Evolutionary conservation across 257 asterid genomes (phyloP).

Genomic region (Nicotiana tomentosiformis): DNA sequence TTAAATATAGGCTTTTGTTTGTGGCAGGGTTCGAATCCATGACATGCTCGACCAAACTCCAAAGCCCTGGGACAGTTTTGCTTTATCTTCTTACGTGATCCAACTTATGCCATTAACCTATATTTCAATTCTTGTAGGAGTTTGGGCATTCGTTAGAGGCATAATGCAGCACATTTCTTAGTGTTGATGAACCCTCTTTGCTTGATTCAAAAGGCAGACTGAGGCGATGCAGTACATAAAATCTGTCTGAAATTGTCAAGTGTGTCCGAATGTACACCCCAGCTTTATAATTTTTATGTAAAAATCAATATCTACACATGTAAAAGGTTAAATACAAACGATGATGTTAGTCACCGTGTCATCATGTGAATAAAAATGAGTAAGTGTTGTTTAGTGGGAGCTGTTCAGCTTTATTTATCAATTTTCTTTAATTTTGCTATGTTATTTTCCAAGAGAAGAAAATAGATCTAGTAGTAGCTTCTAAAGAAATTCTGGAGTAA

Average conservation of each 20-base stretch:
- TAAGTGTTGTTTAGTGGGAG: neutral
- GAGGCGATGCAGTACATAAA: neutral
- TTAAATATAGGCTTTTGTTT: neutral
- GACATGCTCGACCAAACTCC: neutral
- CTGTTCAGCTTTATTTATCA: neutral
- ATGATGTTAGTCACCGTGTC: neutral
- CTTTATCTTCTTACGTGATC: neutral
- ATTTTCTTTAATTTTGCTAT: neutral
- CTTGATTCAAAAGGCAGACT: neutral
- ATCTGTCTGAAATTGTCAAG: neutral
- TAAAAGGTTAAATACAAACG: neutral
- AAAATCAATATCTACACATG: neutral
- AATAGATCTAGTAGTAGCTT: neutral
- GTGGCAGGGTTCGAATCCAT: neutral
- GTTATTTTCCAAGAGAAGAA: neutral
- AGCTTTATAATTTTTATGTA: neutral
- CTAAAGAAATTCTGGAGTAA: neutral
- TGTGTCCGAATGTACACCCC: neutral
- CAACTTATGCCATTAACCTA: neutral
- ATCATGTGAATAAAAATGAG: constrained; percentile 2
- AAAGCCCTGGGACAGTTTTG: neutral
- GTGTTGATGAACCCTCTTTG: neutral
- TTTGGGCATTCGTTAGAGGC: constrained; percentile 17
- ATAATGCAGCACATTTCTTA: neutral
- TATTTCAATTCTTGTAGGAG: constrained; percentile 19